Evolutionary conservation across 2,329 filamentous ascomycete genomes (phyloP), one percentile per base, ranked within the genome.

Genomic region (Golovinomyces cichoracearum): DNA sequence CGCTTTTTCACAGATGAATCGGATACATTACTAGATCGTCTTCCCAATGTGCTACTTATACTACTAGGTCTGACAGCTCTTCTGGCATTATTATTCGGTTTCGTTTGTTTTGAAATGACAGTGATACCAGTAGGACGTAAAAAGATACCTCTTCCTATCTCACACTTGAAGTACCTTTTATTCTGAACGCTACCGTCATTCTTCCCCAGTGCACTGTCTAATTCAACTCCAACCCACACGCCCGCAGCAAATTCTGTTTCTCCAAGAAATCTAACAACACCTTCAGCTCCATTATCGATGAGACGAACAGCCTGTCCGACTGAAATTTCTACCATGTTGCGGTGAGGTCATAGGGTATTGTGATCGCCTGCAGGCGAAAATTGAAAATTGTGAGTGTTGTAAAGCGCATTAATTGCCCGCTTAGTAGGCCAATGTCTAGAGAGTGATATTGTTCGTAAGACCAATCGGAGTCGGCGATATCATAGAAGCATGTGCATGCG

Each of bases 101-200:
- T 48, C 21, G 67, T 62, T 9, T 69, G 60, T 44, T 74, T 65
- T 45, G 69, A 68, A 48, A 79, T 63, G 53, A 77, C 66, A 12
- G 70, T 71, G 46, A 90, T 68, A 50, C 78, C 78, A 48, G 72
- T 66, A 26, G 83, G 78, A 53, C 83, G 74, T 49, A 94, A 73
- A 58, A 98, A 95, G 75, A 98, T 90, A 60, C 77, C 77, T 54
- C 69, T 68, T 37, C 69, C 83, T 74, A 72, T 78, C 63, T 61
- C 71, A 64, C 88, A 95, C 46, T 86, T 76, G 57, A 93, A 95
- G 62, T 95, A 95, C 19, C 83, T 71, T 60, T 83, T 74, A 52
- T 84, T 86, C 62, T 88, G 75, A 44, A 95, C 83, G 49, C 81
- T 80, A 54, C 88, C 88, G 69, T 95, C 84, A 58, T 95, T 95